Conservation (phyloP, 352 stramenopile genomes). For the Discostella stelligera region DNA sequence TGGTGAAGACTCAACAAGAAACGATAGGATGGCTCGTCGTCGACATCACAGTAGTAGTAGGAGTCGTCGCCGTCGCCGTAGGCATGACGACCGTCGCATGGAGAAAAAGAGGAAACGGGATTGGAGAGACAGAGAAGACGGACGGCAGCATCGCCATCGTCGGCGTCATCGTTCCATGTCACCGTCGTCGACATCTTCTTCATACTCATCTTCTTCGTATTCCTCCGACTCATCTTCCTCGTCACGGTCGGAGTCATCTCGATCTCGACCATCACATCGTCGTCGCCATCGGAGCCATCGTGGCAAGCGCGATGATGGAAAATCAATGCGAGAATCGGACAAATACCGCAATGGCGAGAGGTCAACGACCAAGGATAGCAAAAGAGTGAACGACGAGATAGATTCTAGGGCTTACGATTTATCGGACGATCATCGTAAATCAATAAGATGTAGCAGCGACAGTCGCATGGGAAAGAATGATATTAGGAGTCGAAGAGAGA, state of each 20-base stretch:
- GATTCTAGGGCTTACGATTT: background rate
- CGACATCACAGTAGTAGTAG: background rate
- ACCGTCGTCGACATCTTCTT: constrained; percentile 6
- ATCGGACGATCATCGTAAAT: background rate
- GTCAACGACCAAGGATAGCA: background rate
- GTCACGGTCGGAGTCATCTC: constrained; percentile 1
- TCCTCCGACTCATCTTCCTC: constrained; percentile 11
- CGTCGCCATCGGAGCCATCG: constrained; percentile 3
- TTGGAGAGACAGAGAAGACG: constrained; percentile 68
- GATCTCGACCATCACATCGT: background rate
- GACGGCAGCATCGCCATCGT: constrained; percentile 5
- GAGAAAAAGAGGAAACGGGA: constrained; percentile 61
- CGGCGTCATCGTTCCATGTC: constrained; percentile 18
- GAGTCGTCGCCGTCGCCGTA: background rate
- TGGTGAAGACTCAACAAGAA: background rate
- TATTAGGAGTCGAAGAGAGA: constrained; percentile 4
- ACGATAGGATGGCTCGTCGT: background rate
- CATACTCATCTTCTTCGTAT: constrained; percentile 21
- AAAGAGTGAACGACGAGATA: background rate
- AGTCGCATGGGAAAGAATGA: constrained; percentile 3
- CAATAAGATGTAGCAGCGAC: constrained; percentile 15
- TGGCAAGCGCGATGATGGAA: constrained; percentile 5
- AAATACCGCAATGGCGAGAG: background rate
- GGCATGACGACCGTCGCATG: constrained; percentile 59
- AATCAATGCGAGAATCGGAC: constrained; percentile 8